Evolutionary conservation across 1,139 yeast genomes (phyloP).

Genomic region (Schwanniomyces etchellsii): DNA sequence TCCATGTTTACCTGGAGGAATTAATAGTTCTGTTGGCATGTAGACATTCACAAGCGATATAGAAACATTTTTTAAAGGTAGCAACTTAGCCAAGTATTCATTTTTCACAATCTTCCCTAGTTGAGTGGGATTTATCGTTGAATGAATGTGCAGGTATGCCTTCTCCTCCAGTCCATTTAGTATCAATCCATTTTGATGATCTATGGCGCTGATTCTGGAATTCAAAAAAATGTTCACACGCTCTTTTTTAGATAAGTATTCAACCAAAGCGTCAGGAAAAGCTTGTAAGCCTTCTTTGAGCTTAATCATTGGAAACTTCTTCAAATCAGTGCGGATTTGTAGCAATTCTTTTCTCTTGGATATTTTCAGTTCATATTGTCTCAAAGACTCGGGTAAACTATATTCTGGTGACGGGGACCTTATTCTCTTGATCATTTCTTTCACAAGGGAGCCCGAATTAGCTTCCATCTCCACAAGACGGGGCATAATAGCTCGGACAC

Average conservation of each 20-base stretch:
- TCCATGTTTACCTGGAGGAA: slow-evolving; percentile 51
- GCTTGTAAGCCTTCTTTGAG: slow-evolving; percentile 49
- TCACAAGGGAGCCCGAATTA: slow-evolving; percentile 55
- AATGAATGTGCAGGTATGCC: slow-evolving; percentile 48
- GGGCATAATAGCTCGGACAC: slow-evolving; percentile 57
- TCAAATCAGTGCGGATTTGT: slow-evolving; percentile 29
- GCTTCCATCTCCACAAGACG: slow-evolving; percentile 50
- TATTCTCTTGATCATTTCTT: slow-evolving; percentile 17
- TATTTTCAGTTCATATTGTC: slow-evolving; percentile 25
- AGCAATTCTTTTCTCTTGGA: slow-evolving; percentile 34
- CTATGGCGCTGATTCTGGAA: slow-evolving; percentile 15
- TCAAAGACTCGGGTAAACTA: slow-evolving; percentile 13
- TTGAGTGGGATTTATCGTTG: slow-evolving; percentile 38
- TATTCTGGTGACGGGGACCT: slow-evolving; percentile 5
- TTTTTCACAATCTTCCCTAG: slow-evolving; percentile 10
- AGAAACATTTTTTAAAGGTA: slow-evolving; percentile 41
- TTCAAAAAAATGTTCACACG: slow-evolving; percentile 37
- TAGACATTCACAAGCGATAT: slow-evolving; percentile 60
- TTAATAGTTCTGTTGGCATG: slow-evolving; percentile 18
- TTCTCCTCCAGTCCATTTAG: slow-evolving; percentile 8
- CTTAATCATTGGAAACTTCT: slow-evolving; percentile 47
- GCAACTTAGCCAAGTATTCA: slow-evolving; percentile 5
- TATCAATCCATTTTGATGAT: slow-evolving; percentile 5
- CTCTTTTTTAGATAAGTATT: slow-evolving; percentile 25
- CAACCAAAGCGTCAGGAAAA: slow-evolving; percentile 39